Base-by-base conservation (phyloP, 257 asterid genomes). In the Sherardia arvensis region DNA sequence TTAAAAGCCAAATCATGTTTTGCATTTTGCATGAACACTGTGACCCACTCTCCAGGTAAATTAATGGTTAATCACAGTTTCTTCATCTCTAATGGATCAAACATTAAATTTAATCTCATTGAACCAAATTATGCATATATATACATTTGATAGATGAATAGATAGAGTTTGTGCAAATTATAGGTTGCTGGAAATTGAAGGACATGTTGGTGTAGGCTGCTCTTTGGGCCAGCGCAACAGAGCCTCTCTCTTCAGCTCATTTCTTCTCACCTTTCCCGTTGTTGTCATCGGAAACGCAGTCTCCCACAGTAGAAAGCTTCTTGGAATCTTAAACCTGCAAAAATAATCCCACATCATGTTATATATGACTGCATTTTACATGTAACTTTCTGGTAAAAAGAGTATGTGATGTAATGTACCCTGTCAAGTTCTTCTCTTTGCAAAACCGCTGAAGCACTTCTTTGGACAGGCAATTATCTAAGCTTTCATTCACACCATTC, bases 271-370 rank as follows among this genome's bases (percentile, higher is more conserved):
- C 70, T 91, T 91, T 67, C 96, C 96, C 23, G 91, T 86, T 45
- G 87, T 81, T 33, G 98, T 88, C 71, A 76, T 14, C 32, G 96
- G 96, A 74, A 88, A 91, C 59, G 80, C 65, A 53, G 71, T 71
- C 64, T 66, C 68, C 98, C 96, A 88, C 60, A 73, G 12, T 5
- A 88, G 66, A 71, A 72, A 79, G 53, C 71, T 79, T 66, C 70
- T 86, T 17, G 96, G 96, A 70, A 91, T 83, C 69, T 91, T 91
- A 59, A 83, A 91, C 76, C 96, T 91, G 91, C 80, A 64, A 22
- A 40, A 29, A 62, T 28, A 43, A 43, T 3, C 51, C 15, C 34
- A 25, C 4, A 28, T 26, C 25, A 14, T 26, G 36, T 12, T n/a
- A 38, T 6, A 9, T 21, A 3, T n/a, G n/a, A n/a, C n/a, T n/a